These are phyloP conservation scores for Dipteronia sinensis DNA, from an alignment of 345 rosid genomes.

Conservation along the genomic window DNA sequence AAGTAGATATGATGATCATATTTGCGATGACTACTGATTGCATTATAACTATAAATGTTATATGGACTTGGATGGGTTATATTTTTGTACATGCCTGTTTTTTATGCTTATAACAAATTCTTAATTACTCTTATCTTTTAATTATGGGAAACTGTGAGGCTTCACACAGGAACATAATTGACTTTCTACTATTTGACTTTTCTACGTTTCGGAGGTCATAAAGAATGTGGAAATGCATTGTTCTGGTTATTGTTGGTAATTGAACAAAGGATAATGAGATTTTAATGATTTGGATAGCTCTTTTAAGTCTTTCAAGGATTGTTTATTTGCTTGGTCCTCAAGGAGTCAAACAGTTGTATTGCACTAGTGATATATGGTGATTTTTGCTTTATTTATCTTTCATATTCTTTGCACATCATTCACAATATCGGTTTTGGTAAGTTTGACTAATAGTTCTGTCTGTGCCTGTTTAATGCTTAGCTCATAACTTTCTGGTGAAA, in stretches of 20 bases:
- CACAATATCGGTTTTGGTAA: background rate
- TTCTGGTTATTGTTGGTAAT: background rate
- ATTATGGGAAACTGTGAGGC: background rate
- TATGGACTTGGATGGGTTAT: background rate
- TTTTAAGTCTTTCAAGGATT: background rate
- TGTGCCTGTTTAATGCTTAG: background rate
- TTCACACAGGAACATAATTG: background rate
- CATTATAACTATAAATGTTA: background rate
- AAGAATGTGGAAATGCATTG: background rate
- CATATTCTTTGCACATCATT: background rate
- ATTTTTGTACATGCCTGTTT: background rate
- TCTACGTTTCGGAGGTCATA: background rate
- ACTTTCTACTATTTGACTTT: background rate
- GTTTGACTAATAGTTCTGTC: slow-evolving; percentile 10
- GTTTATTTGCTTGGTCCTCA: background rate
- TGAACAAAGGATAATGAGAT: background rate
- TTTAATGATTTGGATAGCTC: background rate
- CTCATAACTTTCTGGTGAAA: background rate
- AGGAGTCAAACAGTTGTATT: background rate
- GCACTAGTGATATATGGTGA: background rate
- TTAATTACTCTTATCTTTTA: background rate
- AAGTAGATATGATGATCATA: slow-evolving; percentile 14
- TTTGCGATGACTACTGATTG: background rate
- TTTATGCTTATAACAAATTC: background rate
- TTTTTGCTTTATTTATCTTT: slow-evolving; percentile 4